Evolutionary conservation across 768 basidiomycete species (phyloP).

Genomic region (Mycena floridula): DNA sequence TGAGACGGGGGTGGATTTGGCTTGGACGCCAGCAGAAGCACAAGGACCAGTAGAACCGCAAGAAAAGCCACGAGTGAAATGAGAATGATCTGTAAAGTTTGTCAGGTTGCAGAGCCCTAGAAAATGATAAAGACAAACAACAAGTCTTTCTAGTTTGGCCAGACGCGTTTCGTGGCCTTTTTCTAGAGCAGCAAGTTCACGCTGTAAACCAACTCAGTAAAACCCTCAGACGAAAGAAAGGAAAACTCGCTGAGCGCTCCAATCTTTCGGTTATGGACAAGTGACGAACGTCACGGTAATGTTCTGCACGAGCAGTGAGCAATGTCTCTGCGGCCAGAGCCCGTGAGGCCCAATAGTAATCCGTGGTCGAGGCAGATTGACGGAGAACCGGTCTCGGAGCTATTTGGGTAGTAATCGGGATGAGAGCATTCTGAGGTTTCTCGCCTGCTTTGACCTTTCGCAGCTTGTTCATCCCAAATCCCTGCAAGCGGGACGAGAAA

Average conservation of each 20-base stretch:
- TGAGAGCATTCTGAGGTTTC: no score
- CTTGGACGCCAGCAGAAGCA: conserved; percentile 29
- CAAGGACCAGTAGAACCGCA: conserved; percentile 25
- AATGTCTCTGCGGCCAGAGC: conserved; percentile 62
- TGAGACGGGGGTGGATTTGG: conserved; percentile 23
- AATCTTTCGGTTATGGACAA: conserved; percentile 34
- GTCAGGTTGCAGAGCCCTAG: not conserved
- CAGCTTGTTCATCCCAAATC: not conserved
- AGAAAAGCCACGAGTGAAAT: conserved; percentile 22
- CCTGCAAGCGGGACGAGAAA: no score
- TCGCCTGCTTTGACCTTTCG: not conserved
- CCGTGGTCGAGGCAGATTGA: conserved; percentile 23
- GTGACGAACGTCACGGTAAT: conserved; percentile 42
- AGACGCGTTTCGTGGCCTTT: conserved; percentile 42
- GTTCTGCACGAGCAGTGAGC: conserved; percentile 39
- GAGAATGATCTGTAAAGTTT: conserved; percentile 5
- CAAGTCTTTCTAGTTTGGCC: conserved; percentile 40
- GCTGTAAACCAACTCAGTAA: conserved; percentile 23
- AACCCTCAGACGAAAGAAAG: not conserved
- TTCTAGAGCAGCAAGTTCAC: conserved; percentile 32
- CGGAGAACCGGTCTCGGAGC: not conserved
- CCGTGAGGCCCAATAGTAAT: conserved; percentile 67
- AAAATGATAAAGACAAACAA: conserved; percentile 32
- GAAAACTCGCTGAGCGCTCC: conserved; percentile 39
- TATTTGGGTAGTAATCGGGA: no score